Conservation (phyloP, 352 stramenopile species). For the Phytophthora constricta region DNA sequence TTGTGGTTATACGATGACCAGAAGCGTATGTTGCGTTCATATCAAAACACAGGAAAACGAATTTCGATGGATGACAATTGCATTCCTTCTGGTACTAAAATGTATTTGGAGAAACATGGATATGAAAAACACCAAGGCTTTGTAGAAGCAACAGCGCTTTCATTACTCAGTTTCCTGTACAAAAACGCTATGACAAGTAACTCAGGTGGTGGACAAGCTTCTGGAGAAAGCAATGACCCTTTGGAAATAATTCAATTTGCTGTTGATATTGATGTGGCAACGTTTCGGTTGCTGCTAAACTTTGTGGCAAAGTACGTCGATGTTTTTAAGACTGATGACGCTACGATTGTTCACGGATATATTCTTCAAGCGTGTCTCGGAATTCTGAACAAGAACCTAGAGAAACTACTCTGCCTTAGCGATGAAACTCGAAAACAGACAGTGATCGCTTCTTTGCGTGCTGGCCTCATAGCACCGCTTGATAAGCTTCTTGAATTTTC, state of each 20-base stretch:
- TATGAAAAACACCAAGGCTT: constrained; percentile 8
- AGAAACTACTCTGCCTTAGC: constrained; percentile 32
- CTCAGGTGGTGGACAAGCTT: background rate
- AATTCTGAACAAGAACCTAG: constrained; percentile 52
- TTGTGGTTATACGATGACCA: constrained; percentile 46
- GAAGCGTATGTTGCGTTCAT: constrained; percentile 41
- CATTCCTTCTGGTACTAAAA: constrained; percentile 17
- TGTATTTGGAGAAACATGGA: background rate
- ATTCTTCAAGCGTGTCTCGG: constrained; percentile 52
- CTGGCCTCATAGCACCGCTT: constrained; percentile 36
- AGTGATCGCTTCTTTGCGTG: constrained; percentile 30
- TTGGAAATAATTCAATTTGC: constrained; percentile 44
- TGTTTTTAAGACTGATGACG: constrained; percentile 33
- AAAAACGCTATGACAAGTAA: constrained; percentile 45
- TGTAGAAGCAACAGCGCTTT: constrained; percentile 24
- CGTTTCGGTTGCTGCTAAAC: constrained; percentile 41
- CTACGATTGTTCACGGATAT: constrained; percentile 29
- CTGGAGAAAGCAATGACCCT: constrained; percentile 3
- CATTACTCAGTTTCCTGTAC: constrained; percentile 48
- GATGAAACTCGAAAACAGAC: constrained; percentile 15
- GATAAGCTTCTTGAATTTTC: constrained; percentile 47
- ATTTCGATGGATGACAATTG: constrained; percentile 48
- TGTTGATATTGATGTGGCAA: constrained; percentile 42
- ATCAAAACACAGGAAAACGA: constrained; percentile 50
- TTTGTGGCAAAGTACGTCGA: constrained; percentile 43